Conservation (phyloP, 768 basidiomycete species). For the Russula sp. region DNA sequence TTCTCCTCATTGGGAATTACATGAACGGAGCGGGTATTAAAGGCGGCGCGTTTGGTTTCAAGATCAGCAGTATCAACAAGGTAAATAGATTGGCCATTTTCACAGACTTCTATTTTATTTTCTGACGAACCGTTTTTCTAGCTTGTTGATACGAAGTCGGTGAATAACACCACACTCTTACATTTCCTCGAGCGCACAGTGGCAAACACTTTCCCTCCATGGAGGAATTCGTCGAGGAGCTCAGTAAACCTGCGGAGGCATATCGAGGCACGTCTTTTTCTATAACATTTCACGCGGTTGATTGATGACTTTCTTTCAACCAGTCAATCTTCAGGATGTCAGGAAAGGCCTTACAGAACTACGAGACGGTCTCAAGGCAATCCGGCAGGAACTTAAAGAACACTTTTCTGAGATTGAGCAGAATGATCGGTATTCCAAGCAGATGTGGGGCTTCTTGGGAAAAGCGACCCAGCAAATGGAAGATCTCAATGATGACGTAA, state of each 20-base stretch:
- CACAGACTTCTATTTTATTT: neutral
- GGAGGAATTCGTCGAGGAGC: constrained; percentile 84
- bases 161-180: constrained; percentile 88
- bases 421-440: constrained; percentile 76
- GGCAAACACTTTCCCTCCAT: constrained; percentile 80
- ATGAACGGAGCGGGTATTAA: constrained; percentile 97
- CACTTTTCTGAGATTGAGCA: constrained; percentile 72
- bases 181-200: constrained; percentile 93
- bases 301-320: constrained; percentile 23
- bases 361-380: constrained; percentile 69
- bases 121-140: constrained; percentile 36
- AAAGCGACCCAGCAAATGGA: constrained; percentile 73
- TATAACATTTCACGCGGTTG: neutral
- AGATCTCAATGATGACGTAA: constrained; percentile 83
- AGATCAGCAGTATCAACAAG: constrained; percentile 96
- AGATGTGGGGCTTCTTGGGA: constrained; percentile 89
- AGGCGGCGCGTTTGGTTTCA: constrained; percentile 96
- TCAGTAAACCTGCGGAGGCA: constrained; percentile 86
- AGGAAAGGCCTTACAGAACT: constrained; percentile 72
- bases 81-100: constrained; percentile 39
- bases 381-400: constrained; percentile 75
- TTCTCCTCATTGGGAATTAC: constrained; percentile 94
- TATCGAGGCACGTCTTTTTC: constrained; percentile 59
- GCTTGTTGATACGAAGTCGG: constrained; percentile 97
- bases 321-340: constrained; percentile 85